A percentile compares a stretch with the other conserved stretches of the same genome.
These are phyloP conservation scores for Neurospora sp. DNA, from an alignment of 495 filamentous ascomycete species.

Conservation along the genomic window DNA sequence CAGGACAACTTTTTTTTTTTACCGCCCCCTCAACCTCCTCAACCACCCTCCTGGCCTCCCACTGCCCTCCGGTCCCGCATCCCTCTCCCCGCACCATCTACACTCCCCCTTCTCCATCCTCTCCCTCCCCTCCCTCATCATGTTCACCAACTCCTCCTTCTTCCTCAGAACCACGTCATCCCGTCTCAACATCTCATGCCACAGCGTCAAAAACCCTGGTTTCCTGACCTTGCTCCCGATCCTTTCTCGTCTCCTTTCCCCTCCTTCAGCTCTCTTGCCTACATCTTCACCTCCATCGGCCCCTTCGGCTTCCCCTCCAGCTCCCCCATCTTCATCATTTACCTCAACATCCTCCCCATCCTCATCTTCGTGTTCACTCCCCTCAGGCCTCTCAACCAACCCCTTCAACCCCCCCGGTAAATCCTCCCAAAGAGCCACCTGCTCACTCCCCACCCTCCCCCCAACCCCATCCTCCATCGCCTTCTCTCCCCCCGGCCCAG, in stretches of 20 bases:
- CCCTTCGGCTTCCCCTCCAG: neutral
- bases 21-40: neutral
- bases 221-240: neutral
- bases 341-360: neutral
- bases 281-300: no score
- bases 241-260: neutral
- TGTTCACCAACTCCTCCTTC: neutral
- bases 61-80: neutral
- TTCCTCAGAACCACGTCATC: neutral
- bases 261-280: neutral
- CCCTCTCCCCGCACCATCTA: neutral
- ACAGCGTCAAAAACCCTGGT: neutral
- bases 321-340: neutral
- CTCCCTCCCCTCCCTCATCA: neutral
- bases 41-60: neutral
- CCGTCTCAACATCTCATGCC: neutral
- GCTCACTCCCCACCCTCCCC: neutral
- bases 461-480: neutral
- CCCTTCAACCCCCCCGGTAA: neutral
- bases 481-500: neutral
- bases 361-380: neutral
- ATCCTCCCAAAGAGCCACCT: neutral
- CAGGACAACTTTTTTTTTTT: neutral
- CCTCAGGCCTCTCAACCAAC: neutral
- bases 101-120: neutral